A percentile compares a stretch with the other conserved stretches of the same genome.
Conservation (phyloP, 2,329 filamentous ascomycete genomes). For the Aspergillus texensis region DNA sequence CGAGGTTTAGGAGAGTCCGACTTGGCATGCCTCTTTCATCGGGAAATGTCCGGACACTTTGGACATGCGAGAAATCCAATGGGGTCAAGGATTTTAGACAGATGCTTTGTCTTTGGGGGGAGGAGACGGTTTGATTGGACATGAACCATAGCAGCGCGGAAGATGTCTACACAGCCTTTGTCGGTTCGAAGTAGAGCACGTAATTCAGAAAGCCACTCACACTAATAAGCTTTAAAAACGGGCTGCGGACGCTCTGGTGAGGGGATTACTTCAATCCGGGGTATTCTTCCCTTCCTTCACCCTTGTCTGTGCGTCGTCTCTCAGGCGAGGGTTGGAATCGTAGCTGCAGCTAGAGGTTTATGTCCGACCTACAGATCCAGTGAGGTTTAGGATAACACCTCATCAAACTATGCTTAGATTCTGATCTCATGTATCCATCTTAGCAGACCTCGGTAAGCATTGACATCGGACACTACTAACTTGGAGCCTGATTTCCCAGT, state of each 20-base stretch:
- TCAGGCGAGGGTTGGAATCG: too few relatives aligned
- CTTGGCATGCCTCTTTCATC: not conserved
- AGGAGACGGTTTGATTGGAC: not conserved
- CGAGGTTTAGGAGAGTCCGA: not conserved
- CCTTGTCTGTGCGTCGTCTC: too few relatives aligned
- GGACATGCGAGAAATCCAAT: not conserved
- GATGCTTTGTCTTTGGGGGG: not conserved
- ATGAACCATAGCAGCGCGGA: not conserved
- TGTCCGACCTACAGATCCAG: not conserved
- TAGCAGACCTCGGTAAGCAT: not conserved
- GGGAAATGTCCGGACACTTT: not conserved
- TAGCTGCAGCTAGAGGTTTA: not conserved
- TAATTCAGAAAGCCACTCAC: not conserved
- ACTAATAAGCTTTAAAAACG: not conserved
- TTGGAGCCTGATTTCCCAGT: not conserved
- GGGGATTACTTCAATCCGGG: too few relatives aligned
- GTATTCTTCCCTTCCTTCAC: too few relatives aligned
- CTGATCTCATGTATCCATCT: not conserved
- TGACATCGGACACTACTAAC: not conserved
- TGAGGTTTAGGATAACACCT: not conserved
- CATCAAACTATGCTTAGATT: not conserved
- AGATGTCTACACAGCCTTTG: not conserved
- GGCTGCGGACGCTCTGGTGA: not conserved
- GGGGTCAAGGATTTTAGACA: not conserved
- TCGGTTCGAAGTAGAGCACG: too few relatives aligned